These are phyloP conservation scores for Leptographium flavum DNA, from an alignment of 2,329 filamentous ascomycete genomes.

Conservation along the genomic window DNA sequence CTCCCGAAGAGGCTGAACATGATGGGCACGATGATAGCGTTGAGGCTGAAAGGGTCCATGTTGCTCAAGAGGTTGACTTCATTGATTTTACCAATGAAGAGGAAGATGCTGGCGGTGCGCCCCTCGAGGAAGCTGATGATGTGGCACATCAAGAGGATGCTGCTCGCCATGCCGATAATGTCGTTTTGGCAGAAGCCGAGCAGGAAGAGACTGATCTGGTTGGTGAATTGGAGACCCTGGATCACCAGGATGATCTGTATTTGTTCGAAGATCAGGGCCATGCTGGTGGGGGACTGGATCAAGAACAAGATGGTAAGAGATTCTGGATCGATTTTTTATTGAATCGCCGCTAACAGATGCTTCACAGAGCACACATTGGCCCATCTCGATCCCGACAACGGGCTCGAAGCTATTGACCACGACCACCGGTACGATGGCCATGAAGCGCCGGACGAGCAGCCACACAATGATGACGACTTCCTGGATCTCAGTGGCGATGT, in stretches of 20 bases:
- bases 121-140: neutral
- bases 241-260: slow-evolving; percentile 5
- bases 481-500: slow-evolving; percentile 8
- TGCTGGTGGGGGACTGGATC: neutral
- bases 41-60: neutral
- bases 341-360: neutral
- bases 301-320: slow-evolving; percentile 4
- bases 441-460: neutral
- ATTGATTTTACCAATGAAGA: slow-evolving; percentile 7
- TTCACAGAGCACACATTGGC: neutral
- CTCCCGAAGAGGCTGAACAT: neutral
- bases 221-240: neutral
- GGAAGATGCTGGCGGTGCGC: slow-evolving; percentile 6
- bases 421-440: neutral
- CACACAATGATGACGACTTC: slow-evolving; percentile 7
- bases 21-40: neutral
- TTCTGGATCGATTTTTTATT: neutral
- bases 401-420: neutral
- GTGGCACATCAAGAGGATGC: neutral
- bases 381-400: slow-evolving; percentile 6
- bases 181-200: neutral
- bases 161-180: neutral
- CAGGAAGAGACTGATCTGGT: neutral
- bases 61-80: neutral
- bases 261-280: slow-evolving; percentile 4